These are phyloP conservation scores for Alternaria novae-zelandiae DNA, from an alignment of 2,329 filamentous ascomycete genomes.

Conservation along the genomic window DNA sequence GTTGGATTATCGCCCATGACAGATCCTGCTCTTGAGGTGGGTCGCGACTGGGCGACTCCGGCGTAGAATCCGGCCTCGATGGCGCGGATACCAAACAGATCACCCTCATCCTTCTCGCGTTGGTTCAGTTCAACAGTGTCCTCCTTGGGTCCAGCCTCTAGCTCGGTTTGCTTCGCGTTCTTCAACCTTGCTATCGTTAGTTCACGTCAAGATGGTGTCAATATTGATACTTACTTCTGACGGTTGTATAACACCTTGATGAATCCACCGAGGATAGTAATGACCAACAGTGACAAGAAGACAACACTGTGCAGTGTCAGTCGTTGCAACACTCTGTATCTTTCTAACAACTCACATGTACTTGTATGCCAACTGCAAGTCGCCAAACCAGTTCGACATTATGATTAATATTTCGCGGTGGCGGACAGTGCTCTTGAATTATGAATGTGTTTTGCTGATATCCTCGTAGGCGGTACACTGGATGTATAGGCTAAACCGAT, in stretches of 20 bases:
- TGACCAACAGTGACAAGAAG: conserved; percentile 39
- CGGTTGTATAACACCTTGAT: conserved; percentile 46
- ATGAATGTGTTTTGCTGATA: not conserved
- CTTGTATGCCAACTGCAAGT: conserved; percentile 47
- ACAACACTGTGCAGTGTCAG: conserved; percentile 40
- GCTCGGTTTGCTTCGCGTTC: conserved; percentile 34
- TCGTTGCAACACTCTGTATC: not conserved
- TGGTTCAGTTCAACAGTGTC: conserved; percentile 45
- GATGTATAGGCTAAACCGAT: not conserved
- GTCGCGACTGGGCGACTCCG: conserved; percentile 49
- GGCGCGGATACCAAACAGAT: conserved; percentile 50
- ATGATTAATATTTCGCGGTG: not conserved
- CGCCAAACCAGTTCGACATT: conserved; percentile 41
- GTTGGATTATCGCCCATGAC: conserved; percentile 28
- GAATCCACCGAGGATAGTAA: conserved; percentile 42
- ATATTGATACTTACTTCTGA: conserved; percentile 38
- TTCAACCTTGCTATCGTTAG: conserved; percentile 36
- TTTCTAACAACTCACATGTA: conserved; percentile 35
- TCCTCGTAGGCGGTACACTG: not conserved
- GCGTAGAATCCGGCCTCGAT: conserved; percentile 52
- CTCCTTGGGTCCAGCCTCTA: conserved; percentile 37
- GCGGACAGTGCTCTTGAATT: not conserved
- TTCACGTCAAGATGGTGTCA: not conserved
- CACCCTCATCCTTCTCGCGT: conserved; percentile 48
- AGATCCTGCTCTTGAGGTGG: conserved; percentile 45